A percentile compares a stretch with the other conserved stretches of the same genome.
Evolutionary conservation across 345 rosid species (phyloP).

Genomic region (Lepidium sativum): DNA sequence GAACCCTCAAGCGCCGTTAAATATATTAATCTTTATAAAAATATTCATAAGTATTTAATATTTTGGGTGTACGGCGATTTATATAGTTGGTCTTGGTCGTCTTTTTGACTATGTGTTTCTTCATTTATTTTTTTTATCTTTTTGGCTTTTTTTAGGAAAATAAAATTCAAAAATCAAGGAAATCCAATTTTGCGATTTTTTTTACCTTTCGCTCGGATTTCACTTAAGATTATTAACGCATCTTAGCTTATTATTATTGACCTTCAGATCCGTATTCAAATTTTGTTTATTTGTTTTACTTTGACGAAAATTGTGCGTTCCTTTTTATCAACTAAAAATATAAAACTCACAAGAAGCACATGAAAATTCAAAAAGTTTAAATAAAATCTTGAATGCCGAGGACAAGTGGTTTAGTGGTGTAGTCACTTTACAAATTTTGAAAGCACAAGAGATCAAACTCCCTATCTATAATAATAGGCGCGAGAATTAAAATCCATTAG

Average conservation of each 20-base stretch:
- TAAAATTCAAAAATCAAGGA: slow-evolving; percentile 10
- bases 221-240: not conserved
- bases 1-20: slow-evolving; percentile 25
- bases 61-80: slow-evolving; percentile 1
- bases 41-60: not conserved
- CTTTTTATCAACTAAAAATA: not conserved
- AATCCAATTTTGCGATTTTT: slow-evolving; percentile 8
- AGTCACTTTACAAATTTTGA: too few species aligned
- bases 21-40: not conserved
- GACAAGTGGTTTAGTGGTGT: too few species aligned
- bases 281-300: too few species aligned
- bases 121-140: not conserved
- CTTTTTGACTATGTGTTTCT: not conserved
- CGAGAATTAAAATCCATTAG: too few species aligned
- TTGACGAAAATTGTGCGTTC: too few species aligned
- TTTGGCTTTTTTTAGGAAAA: not conserved
- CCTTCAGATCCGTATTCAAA: too few species aligned
- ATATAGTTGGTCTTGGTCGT: not conserved
- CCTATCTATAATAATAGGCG: too few species aligned
- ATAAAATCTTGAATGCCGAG: too few species aligned
- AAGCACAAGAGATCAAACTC: too few species aligned
- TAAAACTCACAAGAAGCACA: not conserved
- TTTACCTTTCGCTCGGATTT: too few species aligned
- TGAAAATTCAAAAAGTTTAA: too few species aligned
- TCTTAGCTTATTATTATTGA: not conserved